Conservation (phyloP, 768 basidiomycete genomes). For the Ramaria sp. region DNA sequence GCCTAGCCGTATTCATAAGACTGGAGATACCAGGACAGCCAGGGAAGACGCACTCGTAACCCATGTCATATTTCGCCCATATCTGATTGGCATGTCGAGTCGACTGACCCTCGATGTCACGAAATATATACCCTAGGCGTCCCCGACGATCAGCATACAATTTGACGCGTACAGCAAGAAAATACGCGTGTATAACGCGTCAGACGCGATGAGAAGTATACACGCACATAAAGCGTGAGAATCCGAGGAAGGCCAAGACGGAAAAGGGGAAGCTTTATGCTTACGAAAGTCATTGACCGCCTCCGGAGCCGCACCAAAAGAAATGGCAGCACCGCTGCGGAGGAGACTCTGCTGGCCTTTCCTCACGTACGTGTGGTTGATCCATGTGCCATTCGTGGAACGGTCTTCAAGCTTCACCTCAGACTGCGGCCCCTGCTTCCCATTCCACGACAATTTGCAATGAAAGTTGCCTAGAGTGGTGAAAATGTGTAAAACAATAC, state of each 20-base stretch:
- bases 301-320: neutral
- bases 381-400: conserved; percentile 67
- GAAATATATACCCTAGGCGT: conserved; percentile 58
- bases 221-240: conserved; percentile 14
- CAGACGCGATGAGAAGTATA: conserved; percentile 22
- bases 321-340: neutral
- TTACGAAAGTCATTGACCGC: neutral
- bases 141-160: conserved; percentile 40
- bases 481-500: conserved; percentile 14
- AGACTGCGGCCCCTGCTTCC: conserved; percentile 28
- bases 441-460: conserved; percentile 51
- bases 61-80: conserved; percentile 56
- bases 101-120: conserved; percentile 40
- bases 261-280: neutral
- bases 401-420: conserved; percentile 42
- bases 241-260: neutral
- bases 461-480: conserved; percentile 42
- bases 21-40: neutral
- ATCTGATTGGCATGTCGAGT: conserved; percentile 40
- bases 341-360: conserved; percentile 8
- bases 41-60: conserved; percentile 27
- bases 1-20: conserved; percentile 14
- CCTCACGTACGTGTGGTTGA: conserved; percentile 5
- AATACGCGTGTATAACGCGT: neutral
- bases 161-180: neutral